A percentile compares a stretch with the other conserved stretches of the same genome.
phyloP scores from a whole-genome alignment of 306 rosid species.

The Begonia loranthoides region DNA sequence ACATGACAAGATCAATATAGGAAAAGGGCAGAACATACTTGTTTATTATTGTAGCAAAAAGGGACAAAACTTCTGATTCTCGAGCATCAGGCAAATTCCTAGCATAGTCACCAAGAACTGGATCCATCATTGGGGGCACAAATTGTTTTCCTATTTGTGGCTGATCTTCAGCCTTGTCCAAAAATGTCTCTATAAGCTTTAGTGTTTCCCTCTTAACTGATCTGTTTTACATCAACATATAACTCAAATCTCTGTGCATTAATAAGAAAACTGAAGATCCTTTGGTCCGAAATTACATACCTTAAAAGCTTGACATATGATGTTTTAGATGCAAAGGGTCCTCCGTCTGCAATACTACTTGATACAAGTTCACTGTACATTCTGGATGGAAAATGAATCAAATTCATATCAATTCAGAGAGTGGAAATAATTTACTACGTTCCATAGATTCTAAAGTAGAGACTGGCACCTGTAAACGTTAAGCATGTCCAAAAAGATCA shows the following conservation, averaged over 20 bases:
- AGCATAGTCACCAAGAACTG: slow-evolving; percentile 89
- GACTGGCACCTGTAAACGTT: slow-evolving; percentile 75
- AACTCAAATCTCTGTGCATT: background rate
- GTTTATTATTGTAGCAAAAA: slow-evolving; percentile 89
- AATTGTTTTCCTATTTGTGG: slow-evolving; percentile 91
- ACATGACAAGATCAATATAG: background rate
- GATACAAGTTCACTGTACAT: slow-evolving; percentile 99
- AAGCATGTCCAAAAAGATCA: slow-evolving; percentile 96
- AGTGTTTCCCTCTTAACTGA: slow-evolving; percentile 97
- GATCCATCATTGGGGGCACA: slow-evolving; percentile 99
- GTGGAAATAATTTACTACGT: no score
- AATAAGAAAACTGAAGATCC: no score
- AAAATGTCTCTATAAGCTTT: slow-evolving; percentile 85
- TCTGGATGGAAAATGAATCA: slow-evolving; percentile 26
- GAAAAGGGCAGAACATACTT: slow-evolving; percentile 37
- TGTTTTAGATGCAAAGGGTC: slow-evolving; percentile 73
- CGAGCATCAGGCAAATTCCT: slow-evolving; percentile 99
- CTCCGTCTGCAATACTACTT: slow-evolving; percentile 83
- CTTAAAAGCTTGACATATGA: slow-evolving; percentile 88
- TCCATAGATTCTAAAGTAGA: background rate
- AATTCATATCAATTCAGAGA: no score
- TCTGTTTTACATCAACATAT: slow-evolving; percentile 28
- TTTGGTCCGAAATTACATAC: slow-evolving; percentile 13
- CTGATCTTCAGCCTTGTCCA: slow-evolving; percentile 99
- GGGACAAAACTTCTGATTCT: slow-evolving; percentile 93